Evolutionary conservation across 768 basidiomycete species (phyloP).

Genomic region (Guyanaporus albipodus): DNA sequence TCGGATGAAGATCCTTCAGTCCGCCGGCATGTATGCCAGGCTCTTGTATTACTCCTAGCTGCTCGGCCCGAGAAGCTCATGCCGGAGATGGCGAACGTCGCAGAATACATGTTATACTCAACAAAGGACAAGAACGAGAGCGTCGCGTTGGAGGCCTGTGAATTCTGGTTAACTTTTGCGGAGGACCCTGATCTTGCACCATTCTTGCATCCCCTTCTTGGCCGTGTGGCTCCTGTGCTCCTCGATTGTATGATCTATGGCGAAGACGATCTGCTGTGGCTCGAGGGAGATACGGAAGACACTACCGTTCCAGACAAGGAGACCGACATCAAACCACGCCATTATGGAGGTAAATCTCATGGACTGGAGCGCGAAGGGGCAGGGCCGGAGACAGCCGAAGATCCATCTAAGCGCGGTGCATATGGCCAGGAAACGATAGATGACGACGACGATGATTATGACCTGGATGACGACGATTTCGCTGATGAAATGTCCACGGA

Average conservation of each 20-base stretch:
- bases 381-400: conserved; percentile 35
- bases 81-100: conserved; percentile 92
- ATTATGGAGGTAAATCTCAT: conserved; percentile 84
- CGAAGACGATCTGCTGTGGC: conserved; percentile 92
- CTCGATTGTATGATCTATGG: conserved; percentile 97
- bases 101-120: conserved; percentile 98
- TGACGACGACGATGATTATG: conserved; percentile 84
- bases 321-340: conserved; percentile 92
- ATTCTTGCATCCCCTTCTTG: conserved; percentile 80
- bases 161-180: conserved; percentile 99
- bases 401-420: conserved; percentile 44
- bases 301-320: conserved; percentile 90
- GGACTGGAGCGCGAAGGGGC: conserved; percentile 68
- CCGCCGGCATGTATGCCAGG: conserved; percentile 93
- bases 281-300: conserved; percentile 89
- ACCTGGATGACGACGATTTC: conserved; percentile 80
- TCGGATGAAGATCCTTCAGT: conserved; percentile 93
- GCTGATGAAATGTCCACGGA: conserved; percentile 97
- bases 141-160: conserved; percentile 96
- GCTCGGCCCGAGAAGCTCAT: conserved; percentile 94
- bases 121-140: conserved; percentile 97
- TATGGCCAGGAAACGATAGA: conserved; percentile 82
- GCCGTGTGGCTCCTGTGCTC: conserved; percentile 92
- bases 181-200: conserved; percentile 87
- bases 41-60: conserved; percentile 88